Evolutionary conservation across 495 filamentous ascomycete species (phyloP).

Genomic region (Penicillium parvum): DNA sequence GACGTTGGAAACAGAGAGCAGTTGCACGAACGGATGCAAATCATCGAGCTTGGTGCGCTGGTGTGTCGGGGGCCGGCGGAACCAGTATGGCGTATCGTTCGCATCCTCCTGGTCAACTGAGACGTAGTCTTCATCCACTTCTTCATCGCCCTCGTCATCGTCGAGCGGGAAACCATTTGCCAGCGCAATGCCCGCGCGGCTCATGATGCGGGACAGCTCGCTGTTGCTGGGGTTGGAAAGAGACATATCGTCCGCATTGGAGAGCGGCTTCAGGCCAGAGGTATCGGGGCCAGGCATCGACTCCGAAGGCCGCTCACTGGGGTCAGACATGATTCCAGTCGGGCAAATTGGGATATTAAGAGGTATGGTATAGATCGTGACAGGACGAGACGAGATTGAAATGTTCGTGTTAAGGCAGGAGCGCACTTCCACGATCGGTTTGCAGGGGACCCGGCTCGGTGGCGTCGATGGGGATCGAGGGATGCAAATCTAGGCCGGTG

Average conservation of each 20-base stretch:
- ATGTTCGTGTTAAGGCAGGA: slow-evolving; percentile 5
- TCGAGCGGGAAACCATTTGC: slow-evolving; percentile 37
- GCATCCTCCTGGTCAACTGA: slow-evolving; percentile 42
- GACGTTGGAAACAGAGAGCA: slow-evolving; percentile 66
- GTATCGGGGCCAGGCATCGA: slow-evolving; percentile 22
- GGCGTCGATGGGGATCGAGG: slow-evolving; percentile 20
- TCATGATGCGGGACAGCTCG: slow-evolving; percentile 33
- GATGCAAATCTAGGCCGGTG: slow-evolving; percentile 26
- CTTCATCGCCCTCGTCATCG: slow-evolving; percentile 39
- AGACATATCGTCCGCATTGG: slow-evolving; percentile 31
- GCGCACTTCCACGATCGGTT: slow-evolving; percentile 8
- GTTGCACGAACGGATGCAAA: slow-evolving; percentile 65
- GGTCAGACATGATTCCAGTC: slow-evolving; percentile 24
- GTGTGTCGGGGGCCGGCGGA: slow-evolving; percentile 38
- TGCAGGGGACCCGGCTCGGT: slow-evolving; percentile 19
- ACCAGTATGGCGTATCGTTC: slow-evolving; percentile 42
- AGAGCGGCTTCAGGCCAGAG: slow-evolving; percentile 32
- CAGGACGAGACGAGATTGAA: not conserved
- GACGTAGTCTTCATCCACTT: slow-evolving; percentile 42
- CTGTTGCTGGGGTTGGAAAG: slow-evolving; percentile 26
- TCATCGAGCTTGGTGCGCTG: slow-evolving; percentile 45
- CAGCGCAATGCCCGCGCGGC: slow-evolving; percentile 28
- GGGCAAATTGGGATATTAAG: not conserved
- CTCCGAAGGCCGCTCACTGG: slow-evolving; percentile 26
- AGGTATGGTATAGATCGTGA: not conserved